These are phyloP conservation scores for Mortierella sp. DNA, from an alignment of 371 early-diverging fungal species.

Conservation along the genomic window DNA sequence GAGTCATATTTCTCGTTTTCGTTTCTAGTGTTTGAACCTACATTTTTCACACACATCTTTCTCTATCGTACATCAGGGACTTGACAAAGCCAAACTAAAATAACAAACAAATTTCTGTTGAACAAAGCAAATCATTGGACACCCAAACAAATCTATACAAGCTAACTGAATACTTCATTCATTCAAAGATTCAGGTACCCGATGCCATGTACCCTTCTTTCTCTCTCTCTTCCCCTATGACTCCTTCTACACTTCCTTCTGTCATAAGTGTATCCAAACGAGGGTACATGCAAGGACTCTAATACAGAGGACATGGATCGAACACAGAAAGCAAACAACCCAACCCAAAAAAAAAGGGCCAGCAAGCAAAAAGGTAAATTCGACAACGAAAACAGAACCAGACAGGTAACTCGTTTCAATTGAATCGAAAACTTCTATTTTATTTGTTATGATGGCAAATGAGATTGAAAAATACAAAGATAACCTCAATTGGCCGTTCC, in stretches of 20 bases:
- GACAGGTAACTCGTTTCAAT: no score
- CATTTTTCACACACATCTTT: no score
- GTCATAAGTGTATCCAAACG: background rate
- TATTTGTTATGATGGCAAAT: background rate
- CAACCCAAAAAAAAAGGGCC: no score
- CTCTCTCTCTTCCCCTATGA: background rate
- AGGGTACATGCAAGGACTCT: conserved; percentile 2
- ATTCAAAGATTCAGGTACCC: background rate
- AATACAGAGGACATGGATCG: no score
- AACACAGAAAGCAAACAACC: no score
- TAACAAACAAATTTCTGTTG: conserved; percentile 1
- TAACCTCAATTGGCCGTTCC: conserved; percentile 3
- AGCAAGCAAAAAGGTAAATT: no score
- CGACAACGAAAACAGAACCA: background rate
- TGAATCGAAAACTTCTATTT: no score
- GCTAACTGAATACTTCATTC: conserved; percentile 2
- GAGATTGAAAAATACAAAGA: background rate
- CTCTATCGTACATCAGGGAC: no score
- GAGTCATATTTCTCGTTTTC: background rate
- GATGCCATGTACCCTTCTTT: background rate
- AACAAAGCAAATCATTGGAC: background rate
- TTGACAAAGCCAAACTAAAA: background rate
- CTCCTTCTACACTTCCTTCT: background rate
- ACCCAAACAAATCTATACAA: background rate
- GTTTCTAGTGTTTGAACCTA: no score